These are phyloP conservation scores for Bonnemaisonia californica DNA, from an alignment of 31 red algal species.

Conservation along the genomic window DNA sequence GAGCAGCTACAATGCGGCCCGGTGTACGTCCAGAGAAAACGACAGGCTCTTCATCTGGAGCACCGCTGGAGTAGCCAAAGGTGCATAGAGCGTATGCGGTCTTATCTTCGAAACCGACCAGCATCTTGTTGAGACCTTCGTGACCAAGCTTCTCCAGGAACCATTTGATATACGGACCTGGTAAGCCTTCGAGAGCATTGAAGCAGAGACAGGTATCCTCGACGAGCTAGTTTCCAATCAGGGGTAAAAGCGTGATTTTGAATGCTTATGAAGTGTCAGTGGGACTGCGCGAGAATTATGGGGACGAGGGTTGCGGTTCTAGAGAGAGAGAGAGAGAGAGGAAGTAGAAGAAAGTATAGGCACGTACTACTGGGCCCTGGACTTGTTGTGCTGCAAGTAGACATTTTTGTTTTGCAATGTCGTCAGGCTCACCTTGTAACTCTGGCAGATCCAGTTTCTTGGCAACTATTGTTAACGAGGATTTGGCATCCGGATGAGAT, in stretches of 20 bases:
- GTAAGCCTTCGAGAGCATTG: constrained; percentile 84
- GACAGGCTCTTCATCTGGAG: constrained; percentile 35
- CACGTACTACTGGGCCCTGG: constrained; percentile 64
- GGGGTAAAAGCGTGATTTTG: too few species aligned
- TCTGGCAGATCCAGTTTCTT: constrained; percentile 84
- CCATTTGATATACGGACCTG: constrained; percentile 96
- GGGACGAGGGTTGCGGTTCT: too few species aligned
- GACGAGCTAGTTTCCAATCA: too few species aligned
- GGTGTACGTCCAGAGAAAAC: constrained; percentile 69
- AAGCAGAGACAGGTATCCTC: constrained; percentile 93
- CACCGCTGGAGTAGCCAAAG: constrained; percentile 75
- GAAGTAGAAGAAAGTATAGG: too few species aligned
- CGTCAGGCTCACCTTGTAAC: constrained; percentile 79
- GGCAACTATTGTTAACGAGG: constrained; percentile 41
- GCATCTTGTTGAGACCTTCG: constrained; percentile 80
- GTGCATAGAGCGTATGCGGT: constrained; percentile 83
- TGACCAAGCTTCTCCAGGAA: constrained; percentile 86
- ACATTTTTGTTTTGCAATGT: constrained; percentile 81
- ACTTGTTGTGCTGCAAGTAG: constrained; percentile 51
- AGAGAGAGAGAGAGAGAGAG: too few species aligned
- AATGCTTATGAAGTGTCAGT: too few species aligned
- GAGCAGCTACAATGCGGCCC: constrained; percentile 76
- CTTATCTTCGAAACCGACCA: constrained; percentile 87
- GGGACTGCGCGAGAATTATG: too few species aligned
- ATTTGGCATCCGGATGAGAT: constrained; percentile 23